phyloP scores from a whole-genome alignment of 768 basidiomycete species.

The Boletus patriciae region DNA sequence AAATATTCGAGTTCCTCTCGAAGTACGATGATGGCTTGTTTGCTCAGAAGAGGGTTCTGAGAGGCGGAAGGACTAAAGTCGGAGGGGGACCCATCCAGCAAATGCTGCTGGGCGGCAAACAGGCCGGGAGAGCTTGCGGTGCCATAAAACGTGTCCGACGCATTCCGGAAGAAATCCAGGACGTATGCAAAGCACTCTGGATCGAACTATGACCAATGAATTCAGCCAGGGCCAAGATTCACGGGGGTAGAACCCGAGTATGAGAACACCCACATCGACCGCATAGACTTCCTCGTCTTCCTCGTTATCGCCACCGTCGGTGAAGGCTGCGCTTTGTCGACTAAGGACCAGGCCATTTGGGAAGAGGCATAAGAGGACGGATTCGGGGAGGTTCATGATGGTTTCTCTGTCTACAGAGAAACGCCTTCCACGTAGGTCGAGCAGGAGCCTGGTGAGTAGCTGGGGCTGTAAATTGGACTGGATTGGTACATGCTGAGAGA shows the following conservation, averaged over 20 bases:
- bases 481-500: constrained; percentile 55
- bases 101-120: constrained; percentile 74
- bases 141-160: constrained; percentile 92
- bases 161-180: constrained; percentile 85
- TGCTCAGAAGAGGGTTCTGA: constrained; percentile 89
- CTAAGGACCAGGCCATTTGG: constrained; percentile 95
- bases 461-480: constrained; percentile 80
- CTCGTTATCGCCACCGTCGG: constrained; percentile 70
- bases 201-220: constrained; percentile 71
- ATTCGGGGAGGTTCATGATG: constrained; percentile 98
- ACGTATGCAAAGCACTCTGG: constrained; percentile 95
- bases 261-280: constrained; percentile 77
- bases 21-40: constrained; percentile 98
- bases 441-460: constrained; percentile 81
- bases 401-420: constrained; percentile 97
- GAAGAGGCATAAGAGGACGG: constrained; percentile 92
- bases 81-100: constrained; percentile 62
- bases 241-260: constrained; percentile 4
- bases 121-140: constrained; percentile 70
- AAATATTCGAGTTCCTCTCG: constrained; percentile 99
- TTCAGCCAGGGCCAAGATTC: neutral
- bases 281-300: constrained; percentile 92
- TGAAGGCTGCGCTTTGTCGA: constrained; percentile 74
- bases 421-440: constrained; percentile 88
- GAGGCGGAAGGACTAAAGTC: constrained; percentile 62